phyloP scores from a whole-genome alignment of 2,329 filamentous ascomycete species.

The Alternaria metachromatica region DNA sequence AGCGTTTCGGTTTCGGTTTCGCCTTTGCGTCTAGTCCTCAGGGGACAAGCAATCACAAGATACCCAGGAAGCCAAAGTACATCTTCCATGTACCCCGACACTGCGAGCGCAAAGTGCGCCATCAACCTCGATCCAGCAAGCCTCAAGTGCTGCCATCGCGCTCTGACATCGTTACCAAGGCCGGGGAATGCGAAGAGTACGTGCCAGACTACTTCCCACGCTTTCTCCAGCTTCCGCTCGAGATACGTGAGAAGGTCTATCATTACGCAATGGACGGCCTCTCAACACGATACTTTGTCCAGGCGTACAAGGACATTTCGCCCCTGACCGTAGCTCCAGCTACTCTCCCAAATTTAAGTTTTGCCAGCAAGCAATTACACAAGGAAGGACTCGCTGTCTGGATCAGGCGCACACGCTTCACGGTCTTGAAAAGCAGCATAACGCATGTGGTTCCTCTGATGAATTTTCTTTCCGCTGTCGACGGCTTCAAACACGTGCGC shows the following conservation, averaged over 20 bases:
- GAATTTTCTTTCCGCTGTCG: background rate
- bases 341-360: background rate
- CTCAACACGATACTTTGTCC: background rate
- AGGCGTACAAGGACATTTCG: background rate
- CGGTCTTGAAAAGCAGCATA: background rate
- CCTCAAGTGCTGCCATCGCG: background rate
- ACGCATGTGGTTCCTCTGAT: background rate
- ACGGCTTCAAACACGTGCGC: background rate
- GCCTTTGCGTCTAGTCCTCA: background rate
- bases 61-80: background rate
- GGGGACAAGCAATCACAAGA: background rate
- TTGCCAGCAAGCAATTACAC: background rate
- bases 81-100: background rate
- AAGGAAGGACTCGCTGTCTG: background rate
- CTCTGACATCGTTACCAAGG: background rate
- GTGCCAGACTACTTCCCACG: background rate
- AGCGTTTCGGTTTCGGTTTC: background rate
- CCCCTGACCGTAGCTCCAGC: background rate
- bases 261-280: background rate
- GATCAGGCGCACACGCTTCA: background rate
- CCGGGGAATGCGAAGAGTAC: background rate
- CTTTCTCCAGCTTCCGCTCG: background rate
- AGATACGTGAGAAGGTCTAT: background rate
- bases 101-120: background rate
- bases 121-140: background rate